Base-by-base conservation (phyloP, 345 rosid species). In the Moringa oleifera region DNA sequence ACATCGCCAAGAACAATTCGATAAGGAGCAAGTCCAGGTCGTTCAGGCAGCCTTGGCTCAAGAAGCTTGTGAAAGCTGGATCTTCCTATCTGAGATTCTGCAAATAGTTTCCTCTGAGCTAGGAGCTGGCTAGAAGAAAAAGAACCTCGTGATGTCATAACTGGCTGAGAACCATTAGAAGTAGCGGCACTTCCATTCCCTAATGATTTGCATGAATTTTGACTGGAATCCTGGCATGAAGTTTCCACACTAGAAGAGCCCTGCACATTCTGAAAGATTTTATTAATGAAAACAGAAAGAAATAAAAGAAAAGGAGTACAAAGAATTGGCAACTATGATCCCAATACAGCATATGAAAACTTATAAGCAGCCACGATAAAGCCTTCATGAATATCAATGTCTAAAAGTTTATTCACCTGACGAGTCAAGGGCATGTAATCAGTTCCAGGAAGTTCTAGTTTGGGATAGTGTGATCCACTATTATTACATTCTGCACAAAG, bases 31-130 rank as follows among this genome's bases (percentile, higher is more conserved):
- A 87, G 79, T 67, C 90, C 89, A 47, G 99, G 86, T 58, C 61
- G 89, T 73, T 80, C 75, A 71, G 95, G 85, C 54, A 71, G 84
- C 57, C 90, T 86, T 71, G 99, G 99, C 74, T 94, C 99, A 60
- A 94, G 79, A 77, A 94, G 95, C 77, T 88, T 94, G 63, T 85
- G 99, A 76, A 94, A 90, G 79, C 96, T 90, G 61, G 89, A 81
- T 75, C 87, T 82, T 70, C 96, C 99, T 49, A 86, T 72, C 57
- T 83, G 80, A 58, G 97, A 80, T 62, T 94, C 97, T 7, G 89
- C 83, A 68, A 82, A 88, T 18, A 85, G 65, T 79, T 90, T 90
- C 74, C 87, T 80, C 64, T 90, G 98, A 19, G 80, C 81, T 63
- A 79, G 69, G 49, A 90, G 83, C 45, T 84, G 90, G 69, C 67